Evolutionary conservation across 1,284 basidiomycete genomes (phyloP).

Genomic region (Trichosporon ovoides): DNA sequence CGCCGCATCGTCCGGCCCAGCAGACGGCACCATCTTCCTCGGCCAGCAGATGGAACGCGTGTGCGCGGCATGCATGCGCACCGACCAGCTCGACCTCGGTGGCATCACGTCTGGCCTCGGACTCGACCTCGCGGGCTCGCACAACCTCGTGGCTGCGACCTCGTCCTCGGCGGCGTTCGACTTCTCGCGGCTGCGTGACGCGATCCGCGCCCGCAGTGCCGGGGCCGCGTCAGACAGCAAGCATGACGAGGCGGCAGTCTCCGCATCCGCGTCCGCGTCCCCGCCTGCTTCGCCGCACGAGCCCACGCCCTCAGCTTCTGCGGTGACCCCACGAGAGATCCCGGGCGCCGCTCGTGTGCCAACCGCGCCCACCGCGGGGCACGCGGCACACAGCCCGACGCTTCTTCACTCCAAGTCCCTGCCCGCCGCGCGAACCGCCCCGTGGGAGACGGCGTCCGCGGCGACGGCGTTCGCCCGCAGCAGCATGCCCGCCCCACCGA

Average conservation of each 20-base stretch:
- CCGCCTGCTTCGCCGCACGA: conserved; percentile 4
- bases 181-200: conserved; percentile 4
- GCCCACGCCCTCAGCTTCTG: neutral
- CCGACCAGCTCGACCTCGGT: conserved; percentile 2
- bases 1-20: conserved; percentile 17
- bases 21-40: conserved; percentile 23
- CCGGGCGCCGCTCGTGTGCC: neutral
- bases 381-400: neutral
- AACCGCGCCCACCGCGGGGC: neutral
- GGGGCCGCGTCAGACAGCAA: neutral
- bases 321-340: neutral
- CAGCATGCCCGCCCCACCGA: neutral
- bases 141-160: neutral
- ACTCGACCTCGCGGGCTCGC: neutral
- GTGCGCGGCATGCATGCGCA: conserved; percentile 30
- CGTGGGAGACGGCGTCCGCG: conserved; percentile 26
- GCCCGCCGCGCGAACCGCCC: conserved; percentile 26
- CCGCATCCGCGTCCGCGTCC: conserved; percentile 2
- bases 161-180: neutral
- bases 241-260: neutral
- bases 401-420: conserved; percentile 27
- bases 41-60: conserved; percentile 32
- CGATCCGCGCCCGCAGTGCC: neutral
- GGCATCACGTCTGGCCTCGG: conserved; percentile 1
- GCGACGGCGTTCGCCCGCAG: neutral